phyloP scores from a whole-genome alignment of 352 stramenopile genomes.

The Thalassiosira pacifica region DNA sequence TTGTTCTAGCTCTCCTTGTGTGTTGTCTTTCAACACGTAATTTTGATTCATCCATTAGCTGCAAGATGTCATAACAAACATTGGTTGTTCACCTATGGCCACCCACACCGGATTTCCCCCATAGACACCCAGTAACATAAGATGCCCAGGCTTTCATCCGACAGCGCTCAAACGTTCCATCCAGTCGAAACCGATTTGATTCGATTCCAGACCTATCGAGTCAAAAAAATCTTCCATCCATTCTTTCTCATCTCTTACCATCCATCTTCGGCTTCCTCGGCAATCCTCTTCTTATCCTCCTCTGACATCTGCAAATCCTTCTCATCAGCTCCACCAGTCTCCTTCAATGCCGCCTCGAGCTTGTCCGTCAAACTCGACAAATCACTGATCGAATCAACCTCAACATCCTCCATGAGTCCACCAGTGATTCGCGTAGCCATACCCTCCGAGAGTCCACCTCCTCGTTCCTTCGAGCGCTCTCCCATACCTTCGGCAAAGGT shows the following conservation, averaged over 20 bases:
- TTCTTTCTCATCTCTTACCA: slow-evolving; percentile 81
- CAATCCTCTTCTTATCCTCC: slow-evolving; percentile 85
- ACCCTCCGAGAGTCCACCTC: slow-evolving; percentile 74
- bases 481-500: slow-evolving; percentile 85
- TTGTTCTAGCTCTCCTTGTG: slow-evolving; percentile 13
- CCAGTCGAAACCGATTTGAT: too few relatives aligned
- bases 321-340: slow-evolving; percentile 67
- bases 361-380: slow-evolving; percentile 82
- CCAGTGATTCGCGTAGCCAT: slow-evolving; percentile 83
- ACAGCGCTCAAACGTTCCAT: too few relatives aligned
- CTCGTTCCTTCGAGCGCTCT: slow-evolving; percentile 80
- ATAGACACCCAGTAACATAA: too few relatives aligned
- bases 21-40: not conserved
- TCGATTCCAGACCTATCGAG: too few relatives aligned
- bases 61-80: not conserved
- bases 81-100: too few relatives aligned
- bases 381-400: slow-evolving; percentile 84
- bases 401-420: slow-evolving; percentile 87
- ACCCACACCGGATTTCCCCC: too few relatives aligned
- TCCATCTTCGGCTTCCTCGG: slow-evolving; percentile 86
- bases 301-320: slow-evolving; percentile 83
- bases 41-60: not conserved
- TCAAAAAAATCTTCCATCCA: too few relatives aligned
- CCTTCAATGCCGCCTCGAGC: slow-evolving; percentile 82
- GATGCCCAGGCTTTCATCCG: too few relatives aligned